A percentile compares a stretch with the other conserved stretches of the same genome.
Conservation (phyloP, 495 filamentous ascomycete species). For the Xylaria sp. region DNA sequence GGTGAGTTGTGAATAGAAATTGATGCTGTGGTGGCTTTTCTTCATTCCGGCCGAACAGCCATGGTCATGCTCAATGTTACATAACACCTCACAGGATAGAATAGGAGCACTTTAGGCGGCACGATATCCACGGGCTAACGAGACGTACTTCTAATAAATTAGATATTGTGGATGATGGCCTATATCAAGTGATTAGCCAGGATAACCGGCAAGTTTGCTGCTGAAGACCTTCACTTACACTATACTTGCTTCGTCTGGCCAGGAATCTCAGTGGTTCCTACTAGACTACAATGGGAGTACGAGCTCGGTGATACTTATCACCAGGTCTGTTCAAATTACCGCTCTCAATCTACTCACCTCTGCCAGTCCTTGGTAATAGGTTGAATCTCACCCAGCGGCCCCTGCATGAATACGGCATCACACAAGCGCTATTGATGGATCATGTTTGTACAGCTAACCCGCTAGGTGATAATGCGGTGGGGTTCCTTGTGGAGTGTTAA, state of each 20-base stretch:
- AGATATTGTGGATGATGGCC: background rate
- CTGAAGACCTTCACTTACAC: background rate
- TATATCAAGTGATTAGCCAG: background rate
- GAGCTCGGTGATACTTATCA: background rate
- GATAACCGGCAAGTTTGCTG: background rate
- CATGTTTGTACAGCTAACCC: slow-evolving; percentile 2
- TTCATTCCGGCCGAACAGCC: background rate
- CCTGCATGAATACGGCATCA: slow-evolving; percentile 19
- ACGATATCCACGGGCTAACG: background rate
- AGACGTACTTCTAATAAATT: background rate
- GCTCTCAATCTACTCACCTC: background rate
- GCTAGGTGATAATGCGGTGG: background rate
- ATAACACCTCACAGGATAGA: background rate
- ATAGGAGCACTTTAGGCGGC: background rate
- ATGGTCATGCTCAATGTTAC: background rate
- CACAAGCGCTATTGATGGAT: background rate
- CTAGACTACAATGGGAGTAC: background rate
- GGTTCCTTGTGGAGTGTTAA: slow-evolving; percentile 19
- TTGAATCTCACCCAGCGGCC: background rate
- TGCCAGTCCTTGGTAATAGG: background rate
- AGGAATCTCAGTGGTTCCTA: background rate
- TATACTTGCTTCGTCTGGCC: background rate
- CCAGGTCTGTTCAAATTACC: background rate
- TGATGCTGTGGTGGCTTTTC: background rate
- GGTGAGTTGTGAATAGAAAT: background rate